Percentiles rank a stretch among this genome's conserved stretches.
phyloP scores from a whole-genome alignment of 352 stramenopile genomes.

The Phytophthora hybrid region DNA sequence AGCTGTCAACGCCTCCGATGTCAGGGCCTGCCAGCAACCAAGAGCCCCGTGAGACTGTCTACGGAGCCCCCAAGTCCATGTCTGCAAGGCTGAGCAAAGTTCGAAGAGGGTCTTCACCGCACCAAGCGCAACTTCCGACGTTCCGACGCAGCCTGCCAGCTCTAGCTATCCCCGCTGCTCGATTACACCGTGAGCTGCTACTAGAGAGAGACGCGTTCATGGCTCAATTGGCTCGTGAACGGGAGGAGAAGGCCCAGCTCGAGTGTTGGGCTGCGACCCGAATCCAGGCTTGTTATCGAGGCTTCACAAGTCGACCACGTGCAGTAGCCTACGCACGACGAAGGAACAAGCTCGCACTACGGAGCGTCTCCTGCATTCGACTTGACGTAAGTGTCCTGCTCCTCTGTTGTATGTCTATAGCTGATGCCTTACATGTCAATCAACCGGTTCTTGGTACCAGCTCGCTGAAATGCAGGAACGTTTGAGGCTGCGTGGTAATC shows the following conservation, averaged over 20 bases:
- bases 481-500: constrained; percentile 32
- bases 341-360: constrained; percentile 28
- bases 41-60: constrained; percentile 34
- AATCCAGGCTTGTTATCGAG: constrained; percentile 72
- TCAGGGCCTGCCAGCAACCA: constrained; percentile 37
- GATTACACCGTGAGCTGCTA: constrained; percentile 64
- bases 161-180: constrained; percentile 53
- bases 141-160: constrained; percentile 64
- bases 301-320: constrained; percentile 55
- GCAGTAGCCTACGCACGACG: constrained; percentile 51
- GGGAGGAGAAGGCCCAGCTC: constrained; percentile 52
- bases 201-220: constrained; percentile 72
- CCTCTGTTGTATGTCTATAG: background rate
- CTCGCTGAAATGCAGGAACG: constrained; percentile 60
- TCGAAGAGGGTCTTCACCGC: constrained; percentile 31
- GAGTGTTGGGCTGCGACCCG: constrained; percentile 72
- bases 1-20: constrained; percentile 9
- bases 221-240: constrained; percentile 59
- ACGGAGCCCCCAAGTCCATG: constrained; percentile 37
- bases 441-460: constrained; percentile 32
- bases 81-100: constrained; percentile 49
- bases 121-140: constrained; percentile 57
- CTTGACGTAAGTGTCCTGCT: constrained; percentile 25
- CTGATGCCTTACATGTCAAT: background rate
- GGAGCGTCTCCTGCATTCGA: constrained; percentile 25